Percentiles rank a stretch among this genome's conserved stretches.
Evolutionary conservation across 495 filamentous ascomycete species (phyloP).

Genomic region (Cercophora sp.): DNA sequence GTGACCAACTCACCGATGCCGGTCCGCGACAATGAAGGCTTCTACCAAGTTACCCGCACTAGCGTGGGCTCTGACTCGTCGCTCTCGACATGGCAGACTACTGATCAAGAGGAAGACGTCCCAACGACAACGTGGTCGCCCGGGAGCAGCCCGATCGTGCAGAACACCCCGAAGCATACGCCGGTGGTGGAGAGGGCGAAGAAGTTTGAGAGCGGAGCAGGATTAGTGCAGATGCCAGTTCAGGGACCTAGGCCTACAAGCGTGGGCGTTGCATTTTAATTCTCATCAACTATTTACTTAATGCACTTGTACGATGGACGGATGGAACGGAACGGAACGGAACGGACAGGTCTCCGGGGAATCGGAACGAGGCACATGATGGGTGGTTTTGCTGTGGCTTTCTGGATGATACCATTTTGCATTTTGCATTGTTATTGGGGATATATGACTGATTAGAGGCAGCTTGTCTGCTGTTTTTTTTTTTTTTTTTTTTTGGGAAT

Average conservation of each 20-base stretch:
- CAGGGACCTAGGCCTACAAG: conserved; percentile 14
- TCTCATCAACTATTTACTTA: not conserved
- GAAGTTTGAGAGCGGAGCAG: conserved; percentile 21
- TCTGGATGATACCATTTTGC: conserved; percentile 5
- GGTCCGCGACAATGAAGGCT: conserved; percentile 44
- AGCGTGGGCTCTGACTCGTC: not conserved
- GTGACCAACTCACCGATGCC: conserved; percentile 48
- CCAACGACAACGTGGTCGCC: conserved; percentile 43
- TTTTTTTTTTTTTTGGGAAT: not conserved
- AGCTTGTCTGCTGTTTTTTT: conserved; percentile 2
- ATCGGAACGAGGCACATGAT: not conserved
- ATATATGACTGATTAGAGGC: not conserved
- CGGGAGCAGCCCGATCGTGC: conserved; percentile 35
- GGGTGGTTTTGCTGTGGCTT: not conserved
- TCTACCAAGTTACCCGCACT: conserved; percentile 44
- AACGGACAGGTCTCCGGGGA: not conserved
- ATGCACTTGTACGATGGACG: not conserved
- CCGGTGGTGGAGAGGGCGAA: conserved; percentile 23
- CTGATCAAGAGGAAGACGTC: conserved; percentile 17
- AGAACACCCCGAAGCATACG: conserved; percentile 28
- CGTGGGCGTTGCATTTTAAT: conserved; percentile 24
- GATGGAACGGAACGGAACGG: not conserved
- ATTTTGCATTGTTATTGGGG: not conserved
- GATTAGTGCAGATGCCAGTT: not conserved
- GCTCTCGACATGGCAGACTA: conserved; percentile 28